Evolutionary conservation across 164 flowering plant species (phyloP).

Genomic region (Magnolia officinalis): DNA sequence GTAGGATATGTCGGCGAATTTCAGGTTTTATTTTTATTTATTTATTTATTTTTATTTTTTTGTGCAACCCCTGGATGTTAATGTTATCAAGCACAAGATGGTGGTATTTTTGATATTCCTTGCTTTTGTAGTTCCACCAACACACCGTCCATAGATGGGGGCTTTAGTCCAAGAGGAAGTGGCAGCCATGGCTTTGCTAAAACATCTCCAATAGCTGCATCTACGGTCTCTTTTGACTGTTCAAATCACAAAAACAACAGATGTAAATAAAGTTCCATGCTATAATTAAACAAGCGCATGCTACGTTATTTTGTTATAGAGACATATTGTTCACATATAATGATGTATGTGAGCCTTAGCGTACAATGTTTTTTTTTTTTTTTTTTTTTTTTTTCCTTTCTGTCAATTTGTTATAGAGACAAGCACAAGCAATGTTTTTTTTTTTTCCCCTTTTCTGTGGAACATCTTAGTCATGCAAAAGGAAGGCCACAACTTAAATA

Average conservation of each 20-base stretch:
- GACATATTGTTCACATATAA: no score
- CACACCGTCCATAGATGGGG: slow-evolving; percentile 76
- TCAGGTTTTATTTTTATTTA: slow-evolving; percentile 4
- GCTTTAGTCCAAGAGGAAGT: slow-evolving; percentile 91
- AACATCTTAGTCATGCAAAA: no score
- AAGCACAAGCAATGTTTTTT: no score
- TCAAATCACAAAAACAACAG: background rate
- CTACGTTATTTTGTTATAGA: no score
- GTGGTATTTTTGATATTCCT: slow-evolving; percentile 76
- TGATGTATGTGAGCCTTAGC: no score
- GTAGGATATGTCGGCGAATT: slow-evolving; percentile 42
- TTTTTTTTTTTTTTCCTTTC: no score
- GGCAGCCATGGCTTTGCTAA: slow-evolving; percentile 89
- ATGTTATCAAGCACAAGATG: slow-evolving; percentile 29
- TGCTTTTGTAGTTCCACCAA: slow-evolving; percentile 71
- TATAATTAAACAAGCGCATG: background rate
- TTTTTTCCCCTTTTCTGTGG: no score
- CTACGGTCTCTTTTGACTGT: slow-evolving; percentile 88
- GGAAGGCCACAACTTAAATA: no score
- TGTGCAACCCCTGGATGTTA: background rate
- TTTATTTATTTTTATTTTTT: no score
- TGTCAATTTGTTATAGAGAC: no score
- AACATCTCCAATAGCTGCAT: slow-evolving; percentile 81
- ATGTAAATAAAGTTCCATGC: background rate
- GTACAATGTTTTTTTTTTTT: no score